A percentile compares a stretch with the other conserved stretches of the same genome.
phyloP scores from a whole-genome alignment of 306 rosid genomes.

The Cicer chorassanicum region DNA sequence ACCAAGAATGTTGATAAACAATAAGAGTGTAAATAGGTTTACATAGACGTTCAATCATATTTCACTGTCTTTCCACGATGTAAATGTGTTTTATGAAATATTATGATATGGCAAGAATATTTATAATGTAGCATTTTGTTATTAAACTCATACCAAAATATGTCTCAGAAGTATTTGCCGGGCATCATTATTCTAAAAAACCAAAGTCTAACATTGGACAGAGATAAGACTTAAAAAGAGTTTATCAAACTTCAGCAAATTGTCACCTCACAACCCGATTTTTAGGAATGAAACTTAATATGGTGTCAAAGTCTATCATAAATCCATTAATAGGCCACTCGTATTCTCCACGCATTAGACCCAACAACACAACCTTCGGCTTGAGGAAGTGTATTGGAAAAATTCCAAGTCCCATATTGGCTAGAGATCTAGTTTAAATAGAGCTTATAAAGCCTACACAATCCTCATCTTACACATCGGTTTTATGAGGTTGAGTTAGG shows the following conservation, averaged over 20 bases:
- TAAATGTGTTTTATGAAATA: neutral
- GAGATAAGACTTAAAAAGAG: neutral
- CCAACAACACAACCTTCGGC: neutral
- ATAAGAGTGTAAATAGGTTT: too few relatives aligned
- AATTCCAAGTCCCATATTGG: neutral
- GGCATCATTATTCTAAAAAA: neutral
- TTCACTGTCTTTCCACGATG: neutral
- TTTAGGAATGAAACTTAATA: neutral
- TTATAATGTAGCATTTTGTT: neutral
- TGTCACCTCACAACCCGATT: too few relatives aligned
- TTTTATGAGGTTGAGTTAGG: too few relatives aligned
- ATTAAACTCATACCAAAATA: neutral
- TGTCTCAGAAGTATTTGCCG: neutral
- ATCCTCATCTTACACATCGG: neutral
- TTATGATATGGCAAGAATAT: neutral
- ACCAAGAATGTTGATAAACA: too few relatives aligned
- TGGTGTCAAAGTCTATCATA: neutral
- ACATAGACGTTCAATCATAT: neutral
- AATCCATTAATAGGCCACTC: neutral
- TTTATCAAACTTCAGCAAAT: too few relatives aligned
- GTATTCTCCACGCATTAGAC: neutral
- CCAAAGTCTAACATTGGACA: neutral
- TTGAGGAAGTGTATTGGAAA: neutral
- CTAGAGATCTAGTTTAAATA: neutral
- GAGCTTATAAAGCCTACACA: neutral